Evolutionary conservation across 164 flowering plant genomes (phyloP).

Genomic region (Macadamia integrifolia): DNA sequence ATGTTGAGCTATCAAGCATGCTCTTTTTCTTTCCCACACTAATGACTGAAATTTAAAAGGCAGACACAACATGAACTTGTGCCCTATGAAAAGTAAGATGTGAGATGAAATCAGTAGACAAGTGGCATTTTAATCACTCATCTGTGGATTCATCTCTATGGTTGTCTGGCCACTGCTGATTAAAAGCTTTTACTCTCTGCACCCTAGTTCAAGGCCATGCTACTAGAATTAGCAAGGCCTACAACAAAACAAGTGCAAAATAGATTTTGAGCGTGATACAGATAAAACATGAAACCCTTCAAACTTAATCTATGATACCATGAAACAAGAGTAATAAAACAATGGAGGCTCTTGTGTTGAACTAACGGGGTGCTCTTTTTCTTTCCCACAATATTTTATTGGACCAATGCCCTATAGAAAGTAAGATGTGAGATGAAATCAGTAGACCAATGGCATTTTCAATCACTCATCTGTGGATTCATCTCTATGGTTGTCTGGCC

Average conservation of each 20-base stretch:
- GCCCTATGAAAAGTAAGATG: neutral
- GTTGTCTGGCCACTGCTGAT: conserved; percentile 17
- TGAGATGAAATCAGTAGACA: conserved; percentile 10
- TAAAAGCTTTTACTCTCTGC: conserved; percentile 8
- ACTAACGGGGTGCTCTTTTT: too few relatives aligned
- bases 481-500: conserved; percentile 16
- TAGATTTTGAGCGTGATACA: too few relatives aligned
- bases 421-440: conserved; percentile 6
- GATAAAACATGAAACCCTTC: too few relatives aligned
- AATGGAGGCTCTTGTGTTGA: too few relatives aligned
- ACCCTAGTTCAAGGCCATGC: conserved; percentile 4
- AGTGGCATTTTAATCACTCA: conserved; percentile 4
- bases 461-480: conserved; percentile 13
- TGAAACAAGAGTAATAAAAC: too few relatives aligned
- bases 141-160: conserved; percentile 14
- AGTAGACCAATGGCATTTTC: conserved; percentile 6
- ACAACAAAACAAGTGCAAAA: conserved; percentile 3
- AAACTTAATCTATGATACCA: too few relatives aligned
- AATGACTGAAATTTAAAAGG: too few relatives aligned
- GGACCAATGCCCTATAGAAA: too few relatives aligned
- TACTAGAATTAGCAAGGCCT: neutral
- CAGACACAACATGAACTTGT: too few relatives aligned
- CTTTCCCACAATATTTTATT: too few relatives aligned
- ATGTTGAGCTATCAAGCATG: too few relatives aligned
- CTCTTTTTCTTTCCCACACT: too few relatives aligned